A percentile compares a stretch with the other conserved stretches of the same genome.
Conservation (phyloP, 23 red algal genomes). For the Gracilaria domingensis region DNA sequence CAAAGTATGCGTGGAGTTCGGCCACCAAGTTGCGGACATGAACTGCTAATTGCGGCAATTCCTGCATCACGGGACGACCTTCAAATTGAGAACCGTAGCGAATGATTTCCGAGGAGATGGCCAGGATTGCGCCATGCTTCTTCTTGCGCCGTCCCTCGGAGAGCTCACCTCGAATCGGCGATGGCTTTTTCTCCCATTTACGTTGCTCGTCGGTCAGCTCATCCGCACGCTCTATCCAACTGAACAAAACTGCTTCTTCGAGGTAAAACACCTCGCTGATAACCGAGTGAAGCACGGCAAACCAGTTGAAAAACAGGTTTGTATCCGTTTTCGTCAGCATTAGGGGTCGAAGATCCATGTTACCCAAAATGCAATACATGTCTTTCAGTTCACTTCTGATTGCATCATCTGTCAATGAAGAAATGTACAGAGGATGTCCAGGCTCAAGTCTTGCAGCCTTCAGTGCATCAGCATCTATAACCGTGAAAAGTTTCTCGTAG, state of each 20-base stretch:
- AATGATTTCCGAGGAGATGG: conserved; percentile 37
- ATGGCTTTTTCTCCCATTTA: conserved; percentile 22
- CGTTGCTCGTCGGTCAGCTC: conserved; percentile 21
- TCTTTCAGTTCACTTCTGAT: conserved; percentile 42
- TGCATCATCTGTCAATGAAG: conserved; percentile 32
- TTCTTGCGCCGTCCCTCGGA: conserved; percentile 43
- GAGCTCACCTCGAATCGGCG: conserved; percentile 26
- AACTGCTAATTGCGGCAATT: conserved; percentile 13
- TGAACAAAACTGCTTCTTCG: conserved; percentile 44
- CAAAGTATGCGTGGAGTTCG: conserved; percentile 40
- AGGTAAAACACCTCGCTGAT: conserved; percentile 50
- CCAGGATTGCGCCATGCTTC: conserved; percentile 40
- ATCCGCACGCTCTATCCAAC: conserved; percentile 58
- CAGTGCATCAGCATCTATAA: not conserved
- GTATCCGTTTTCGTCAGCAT: conserved; percentile 50
- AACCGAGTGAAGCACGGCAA: conserved; percentile 35
- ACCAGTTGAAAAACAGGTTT: conserved; percentile 60
- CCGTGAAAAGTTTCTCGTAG: conserved; percentile 12
- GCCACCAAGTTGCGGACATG: conserved; percentile 30
- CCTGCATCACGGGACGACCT: conserved; percentile 37
- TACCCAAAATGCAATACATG: conserved; percentile 56
- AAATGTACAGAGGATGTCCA: not conserved
- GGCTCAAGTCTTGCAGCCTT: not conserved
- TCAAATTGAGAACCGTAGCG: conserved; percentile 22
- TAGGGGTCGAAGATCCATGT: conserved; percentile 49